Evolutionary conservation across 2,329 filamentous ascomycete genomes (phyloP), one percentile per base, ranked within the genome.

Genomic region (Anthostomella pinea): DNA sequence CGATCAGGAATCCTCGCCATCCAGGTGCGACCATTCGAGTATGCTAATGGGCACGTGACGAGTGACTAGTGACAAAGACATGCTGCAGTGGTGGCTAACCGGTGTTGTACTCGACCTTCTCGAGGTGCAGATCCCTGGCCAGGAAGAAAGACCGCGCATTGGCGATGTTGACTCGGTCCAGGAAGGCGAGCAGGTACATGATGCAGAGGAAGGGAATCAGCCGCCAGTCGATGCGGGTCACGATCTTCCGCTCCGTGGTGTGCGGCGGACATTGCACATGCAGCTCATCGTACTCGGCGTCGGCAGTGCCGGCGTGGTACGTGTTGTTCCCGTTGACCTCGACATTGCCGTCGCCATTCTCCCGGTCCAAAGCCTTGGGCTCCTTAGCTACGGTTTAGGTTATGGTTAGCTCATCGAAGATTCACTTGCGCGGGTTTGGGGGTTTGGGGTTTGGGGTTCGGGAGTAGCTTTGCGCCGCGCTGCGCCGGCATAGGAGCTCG

Each of bases 141-240:
- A 91, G 67, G 25, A 74, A 71, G 44, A 87, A 87, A 29, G 85
- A 71, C 27, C 74, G 77, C 18, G 85, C 86, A 62, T 90, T 90
- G 60, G 81, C 82, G 52, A 91, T 87, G 57, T 90, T 91, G 57
- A 89, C 84, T 30, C 85, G 72, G 58, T 83, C 73, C 56, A 54
- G 42, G 41, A 59, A 61, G 7, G 58, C 58, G 18, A 61, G 40
- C 5, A 61, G 52, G 33, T 61, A 61, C 59, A 90, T 69, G 42
- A 89, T 68, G 56, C 78, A 83, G 35, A 91, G 68, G 48, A 83
- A 84, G 1, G 86, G 86, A 34, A 91, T 68, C 33, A 91, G 72
- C 48, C 76, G 79, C 46, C 80, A 58, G 59, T 90, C 86, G 54
- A 90, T 81, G 62, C 81, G 84, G 43, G 72, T 63, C 66, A 87